Conservation (phyloP, 2,329 filamentous ascomycete species). For the Aulographum hederae region DNA sequence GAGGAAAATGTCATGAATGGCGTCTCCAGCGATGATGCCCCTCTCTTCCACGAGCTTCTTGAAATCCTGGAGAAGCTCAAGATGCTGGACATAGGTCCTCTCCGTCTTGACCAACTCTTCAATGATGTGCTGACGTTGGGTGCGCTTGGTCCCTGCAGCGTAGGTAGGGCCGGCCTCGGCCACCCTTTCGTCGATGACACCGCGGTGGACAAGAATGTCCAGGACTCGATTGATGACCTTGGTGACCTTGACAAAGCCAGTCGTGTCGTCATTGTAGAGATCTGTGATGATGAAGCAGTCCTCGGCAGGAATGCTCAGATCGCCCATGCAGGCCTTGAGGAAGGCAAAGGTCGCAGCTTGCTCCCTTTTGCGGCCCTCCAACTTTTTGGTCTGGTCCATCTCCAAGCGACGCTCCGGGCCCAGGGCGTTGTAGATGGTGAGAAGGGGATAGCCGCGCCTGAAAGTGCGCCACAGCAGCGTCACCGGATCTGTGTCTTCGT, state of each 20-base stretch:
- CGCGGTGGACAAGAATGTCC: conserved; percentile 64
- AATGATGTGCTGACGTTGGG: conserved; percentile 72
- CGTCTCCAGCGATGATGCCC: conserved; percentile 73
- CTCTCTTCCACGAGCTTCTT: conserved; percentile 82
- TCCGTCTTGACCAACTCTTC: conserved; percentile 88
- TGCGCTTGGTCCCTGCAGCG: conserved; percentile 16
- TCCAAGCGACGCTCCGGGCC: conserved; percentile 50
- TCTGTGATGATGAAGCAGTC: conserved; percentile 89
- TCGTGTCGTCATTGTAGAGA: conserved; percentile 84
- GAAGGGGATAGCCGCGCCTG: conserved; percentile 63
- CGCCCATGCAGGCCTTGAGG: conserved; percentile 69
- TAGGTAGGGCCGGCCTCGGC: conserved; percentile 26
- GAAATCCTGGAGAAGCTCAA: conserved; percentile 82
- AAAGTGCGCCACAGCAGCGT: conserved; percentile 82
- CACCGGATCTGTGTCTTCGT: conserved; percentile 56
- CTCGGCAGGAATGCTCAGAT: conserved; percentile 58
- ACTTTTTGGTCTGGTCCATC: conserved; percentile 43
- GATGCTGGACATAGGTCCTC: conserved; percentile 91
- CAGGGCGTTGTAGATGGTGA: conserved; percentile 77
- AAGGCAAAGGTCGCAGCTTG: conserved; percentile 89
- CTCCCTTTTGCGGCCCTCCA: conserved; percentile 40
- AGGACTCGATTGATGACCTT: conserved; percentile 78
- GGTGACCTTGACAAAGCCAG: conserved; percentile 81
- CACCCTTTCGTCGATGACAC: conserved; percentile 43
- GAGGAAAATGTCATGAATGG: conserved; percentile 85